Conservation (phyloP, 2,329 filamentous ascomycete species). For the Xylaria sp. region DNA sequence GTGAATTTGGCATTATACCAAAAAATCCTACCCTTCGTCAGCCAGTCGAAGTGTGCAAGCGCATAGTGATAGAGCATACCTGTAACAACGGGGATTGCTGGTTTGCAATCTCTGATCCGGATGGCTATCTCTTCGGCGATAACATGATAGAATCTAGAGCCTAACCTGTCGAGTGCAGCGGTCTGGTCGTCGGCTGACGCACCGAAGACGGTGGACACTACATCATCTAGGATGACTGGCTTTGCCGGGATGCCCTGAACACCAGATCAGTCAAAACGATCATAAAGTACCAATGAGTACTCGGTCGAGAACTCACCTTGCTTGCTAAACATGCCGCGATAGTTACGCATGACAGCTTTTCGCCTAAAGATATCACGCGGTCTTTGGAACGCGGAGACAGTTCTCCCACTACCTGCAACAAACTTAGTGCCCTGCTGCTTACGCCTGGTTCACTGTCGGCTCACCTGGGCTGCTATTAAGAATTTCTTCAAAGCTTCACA, state of each 20-base stretch:
- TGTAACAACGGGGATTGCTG: slow-evolving; percentile 47
- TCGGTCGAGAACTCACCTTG: slow-evolving; percentile 42
- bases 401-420: slow-evolving; percentile 55
- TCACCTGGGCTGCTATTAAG: slow-evolving; percentile 63
- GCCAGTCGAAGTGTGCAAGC: not conserved
- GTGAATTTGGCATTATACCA: slow-evolving; percentile 72
- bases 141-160: slow-evolving; percentile 45
- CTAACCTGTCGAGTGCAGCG: slow-evolving; percentile 42
- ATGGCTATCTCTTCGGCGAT: slow-evolving; percentile 44
- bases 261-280: slow-evolving; percentile 20
- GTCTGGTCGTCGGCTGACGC: slow-evolving; percentile 43
- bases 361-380: slow-evolving; percentile 59
- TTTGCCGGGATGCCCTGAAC: slow-evolving; percentile 44
- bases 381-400: slow-evolving; percentile 63
- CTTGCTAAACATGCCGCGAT: slow-evolving; percentile 47
- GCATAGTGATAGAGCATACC: slow-evolving; percentile 32
- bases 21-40: slow-evolving; percentile 69
- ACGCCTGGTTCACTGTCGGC: slow-evolving; percentile 16
- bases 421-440: slow-evolving; percentile 25
- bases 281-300: not conserved
- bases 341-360: slow-evolving; percentile 49
- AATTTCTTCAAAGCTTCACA: slow-evolving; percentile 61
- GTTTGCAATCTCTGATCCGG: slow-evolving; percentile 43
- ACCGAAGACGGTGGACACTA: slow-evolving; percentile 46
- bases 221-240: slow-evolving; percentile 45